Conservation (phyloP, 331 rosid species). For the Ulmus americana region DNA sequence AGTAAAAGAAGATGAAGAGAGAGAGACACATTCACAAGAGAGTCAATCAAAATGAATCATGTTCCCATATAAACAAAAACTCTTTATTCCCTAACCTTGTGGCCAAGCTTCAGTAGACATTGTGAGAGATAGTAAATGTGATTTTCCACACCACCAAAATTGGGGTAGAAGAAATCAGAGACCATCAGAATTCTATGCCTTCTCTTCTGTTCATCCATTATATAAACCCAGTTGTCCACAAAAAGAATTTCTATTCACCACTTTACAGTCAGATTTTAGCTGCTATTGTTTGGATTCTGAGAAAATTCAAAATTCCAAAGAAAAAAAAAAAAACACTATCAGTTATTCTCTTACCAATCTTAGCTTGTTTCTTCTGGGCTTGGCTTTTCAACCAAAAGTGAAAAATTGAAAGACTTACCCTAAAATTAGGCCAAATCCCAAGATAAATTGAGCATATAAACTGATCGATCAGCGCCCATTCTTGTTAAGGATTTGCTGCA, state of each 20-base stretch:
- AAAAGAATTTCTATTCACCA: not conserved
- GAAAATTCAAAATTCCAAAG: not conserved
- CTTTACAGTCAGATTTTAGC: not conserved
- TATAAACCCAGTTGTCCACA: slow-evolving; percentile 21
- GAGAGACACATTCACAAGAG: not conserved
- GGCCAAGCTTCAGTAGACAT: slow-evolving; percentile 82
- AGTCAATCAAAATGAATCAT: not conserved
- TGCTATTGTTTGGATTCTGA: not conserved
- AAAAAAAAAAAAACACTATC: too few relatives aligned
- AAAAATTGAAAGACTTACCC: too few relatives aligned
- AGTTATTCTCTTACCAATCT: too few relatives aligned
- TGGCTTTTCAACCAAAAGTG: too few relatives aligned
- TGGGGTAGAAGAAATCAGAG: slow-evolving; percentile 92
- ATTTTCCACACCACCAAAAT: slow-evolving; percentile 86
- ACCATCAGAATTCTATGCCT: slow-evolving; percentile 73
- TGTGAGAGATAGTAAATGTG: slow-evolving; percentile 81
- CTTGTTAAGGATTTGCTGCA: too few relatives aligned
- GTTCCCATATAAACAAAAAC: not conserved
- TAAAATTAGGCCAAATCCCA: too few relatives aligned
- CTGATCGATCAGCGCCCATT: too few relatives aligned
- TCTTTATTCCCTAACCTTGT: slow-evolving; percentile 52
- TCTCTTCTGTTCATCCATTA: slow-evolving; percentile 43
- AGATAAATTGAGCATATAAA: too few relatives aligned
- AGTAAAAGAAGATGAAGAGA: not conserved
- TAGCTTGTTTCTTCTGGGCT: too few relatives aligned